Base-by-base conservation (phyloP, 495 filamentous ascomycete species). In the Hyaloscypha finlandica region DNA sequence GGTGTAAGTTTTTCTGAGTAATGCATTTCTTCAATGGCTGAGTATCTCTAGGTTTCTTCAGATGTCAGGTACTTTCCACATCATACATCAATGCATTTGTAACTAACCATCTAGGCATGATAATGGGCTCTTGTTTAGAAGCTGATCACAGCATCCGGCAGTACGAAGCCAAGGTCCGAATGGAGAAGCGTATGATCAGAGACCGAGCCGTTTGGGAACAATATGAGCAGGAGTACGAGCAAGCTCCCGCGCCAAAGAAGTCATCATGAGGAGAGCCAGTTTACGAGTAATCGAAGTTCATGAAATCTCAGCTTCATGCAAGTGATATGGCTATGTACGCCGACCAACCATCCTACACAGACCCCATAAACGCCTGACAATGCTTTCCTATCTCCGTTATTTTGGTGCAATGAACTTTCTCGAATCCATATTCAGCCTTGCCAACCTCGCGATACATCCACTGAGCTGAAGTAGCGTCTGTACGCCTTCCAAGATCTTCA, bases 401-500 rank as follows among this genome's bases (percentile, higher is more conserved):
- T 80, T 77, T 11, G 53, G 42, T 35, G 82, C 78, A 73, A 88
- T 79, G 75, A 97, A 97, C n/a, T 91, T 85, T 70, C 90, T 86
- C 19, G 92, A 90, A 72, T 94, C 90, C 94, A 98, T 97, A 75
- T 97, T 97, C 74, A 97, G 86, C 83, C 89, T 96, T 75, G 91
- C 92, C 61, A 99, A 82, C 68, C 93, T 87, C 9, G 92, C 92
- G 55, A 98, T 84, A 74, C 94, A 97, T 29, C 95, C 95, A 73
- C 90, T 93, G 45, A 99, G 81, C 75, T 99, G 95, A 63, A 98
- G 85, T 52, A 97, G 80, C 3, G 94, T 97, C 80, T 97, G 93
- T 59, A 99, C 92, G 29, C 95, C 95, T 70, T 99, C 95, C 51
- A 98, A 80, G 61, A 99, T 94, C 71, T 96, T 92, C 95, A 99